These are phyloP conservation scores for Malus asiatica DNA, from an alignment of 306 rosid species.

Conservation along the genomic window DNA sequence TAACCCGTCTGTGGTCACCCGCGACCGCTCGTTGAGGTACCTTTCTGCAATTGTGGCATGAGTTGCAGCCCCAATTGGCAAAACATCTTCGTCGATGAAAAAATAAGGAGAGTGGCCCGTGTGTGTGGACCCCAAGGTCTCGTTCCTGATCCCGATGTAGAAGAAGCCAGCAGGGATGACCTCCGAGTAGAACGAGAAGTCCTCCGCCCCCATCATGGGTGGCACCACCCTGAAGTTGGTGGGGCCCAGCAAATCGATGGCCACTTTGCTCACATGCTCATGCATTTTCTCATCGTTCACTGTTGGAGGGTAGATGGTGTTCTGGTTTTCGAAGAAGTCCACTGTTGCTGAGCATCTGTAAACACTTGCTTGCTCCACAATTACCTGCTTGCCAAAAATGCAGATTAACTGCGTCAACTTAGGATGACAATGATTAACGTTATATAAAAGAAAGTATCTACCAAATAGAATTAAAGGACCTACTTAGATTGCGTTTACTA, in stretches of 20 bases:
- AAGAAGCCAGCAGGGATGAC: slow-evolving; percentile 69
- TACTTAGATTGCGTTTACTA: too few relatives aligned
- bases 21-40: slow-evolving; percentile 51
- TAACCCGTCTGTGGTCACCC: neutral
- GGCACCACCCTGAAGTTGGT: slow-evolving; percentile 66
- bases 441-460: too few relatives aligned
- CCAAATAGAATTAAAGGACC: too few relatives aligned
- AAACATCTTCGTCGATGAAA: slow-evolving; percentile 79
- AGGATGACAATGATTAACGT: neutral
- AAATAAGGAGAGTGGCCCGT: slow-evolving; percentile 90
- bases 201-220: slow-evolving; percentile 98
- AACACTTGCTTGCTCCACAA: slow-evolving; percentile 77
- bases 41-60: slow-evolving; percentile 90
- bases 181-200: slow-evolving; percentile 74
- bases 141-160: slow-evolving; percentile 77
- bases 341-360: slow-evolving; percentile 70
- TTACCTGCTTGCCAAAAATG: slow-evolving; percentile 43
- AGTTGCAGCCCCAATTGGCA: slow-evolving; percentile 70
- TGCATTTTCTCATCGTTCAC: slow-evolving; percentile 78
- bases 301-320: slow-evolving; percentile 83
- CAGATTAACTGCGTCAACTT: neutral
- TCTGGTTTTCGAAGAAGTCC: slow-evolving; percentile 72
- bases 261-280: slow-evolving; percentile 81
- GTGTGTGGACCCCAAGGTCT: slow-evolving; percentile 79
- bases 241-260: slow-evolving; percentile 58